These are phyloP conservation scores for Pichia deserticola DNA, from an alignment of 805 yeast species.

Conservation along the genomic window DNA sequence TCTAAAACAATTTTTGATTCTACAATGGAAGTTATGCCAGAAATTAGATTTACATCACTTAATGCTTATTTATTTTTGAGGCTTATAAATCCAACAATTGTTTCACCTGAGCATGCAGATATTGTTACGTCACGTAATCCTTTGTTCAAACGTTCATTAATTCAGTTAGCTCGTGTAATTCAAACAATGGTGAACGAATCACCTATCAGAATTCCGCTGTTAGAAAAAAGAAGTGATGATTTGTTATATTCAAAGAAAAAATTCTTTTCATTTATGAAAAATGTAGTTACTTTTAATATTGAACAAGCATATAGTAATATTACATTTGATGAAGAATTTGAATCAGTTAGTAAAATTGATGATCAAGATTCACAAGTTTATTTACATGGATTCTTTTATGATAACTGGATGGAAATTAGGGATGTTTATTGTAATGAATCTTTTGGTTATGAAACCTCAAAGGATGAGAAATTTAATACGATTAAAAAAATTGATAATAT, in stretches of 20 bases:
- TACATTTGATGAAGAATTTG: not conserved
- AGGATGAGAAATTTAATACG: constrained; percentile 17
- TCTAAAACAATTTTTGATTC: constrained; percentile 57
- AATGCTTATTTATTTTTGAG: constrained; percentile 84
- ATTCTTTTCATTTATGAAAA: constrained; percentile 35
- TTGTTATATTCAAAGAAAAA: constrained; percentile 32
- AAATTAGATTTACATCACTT: constrained; percentile 60
- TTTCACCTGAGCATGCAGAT: constrained; percentile 64
- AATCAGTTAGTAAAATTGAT: not conserved
- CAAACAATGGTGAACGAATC: constrained; percentile 87
- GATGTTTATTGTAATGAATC: constrained; percentile 16
- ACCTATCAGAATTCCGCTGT: constrained; percentile 57
- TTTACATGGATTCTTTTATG: constrained; percentile 43
- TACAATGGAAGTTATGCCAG: constrained; percentile 56
- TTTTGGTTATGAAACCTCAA: constrained; percentile 7
- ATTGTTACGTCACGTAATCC: constrained; percentile 14
- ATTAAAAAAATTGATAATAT: constrained; percentile 40
- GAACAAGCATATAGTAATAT: constrained; percentile 7
- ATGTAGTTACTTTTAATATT: constrained; percentile 18
- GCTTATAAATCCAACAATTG: constrained; percentile 81
- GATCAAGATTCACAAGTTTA: constrained; percentile 8
- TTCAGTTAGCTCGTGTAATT: constrained; percentile 73
- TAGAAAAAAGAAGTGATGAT: constrained; percentile 33
- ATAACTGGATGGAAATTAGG: constrained; percentile 35
- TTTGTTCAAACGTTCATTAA: constrained; percentile 51